Base-by-base conservation (phyloP, 352 stramenopile genomes). In the Stramenopiles sp. region DNA sequence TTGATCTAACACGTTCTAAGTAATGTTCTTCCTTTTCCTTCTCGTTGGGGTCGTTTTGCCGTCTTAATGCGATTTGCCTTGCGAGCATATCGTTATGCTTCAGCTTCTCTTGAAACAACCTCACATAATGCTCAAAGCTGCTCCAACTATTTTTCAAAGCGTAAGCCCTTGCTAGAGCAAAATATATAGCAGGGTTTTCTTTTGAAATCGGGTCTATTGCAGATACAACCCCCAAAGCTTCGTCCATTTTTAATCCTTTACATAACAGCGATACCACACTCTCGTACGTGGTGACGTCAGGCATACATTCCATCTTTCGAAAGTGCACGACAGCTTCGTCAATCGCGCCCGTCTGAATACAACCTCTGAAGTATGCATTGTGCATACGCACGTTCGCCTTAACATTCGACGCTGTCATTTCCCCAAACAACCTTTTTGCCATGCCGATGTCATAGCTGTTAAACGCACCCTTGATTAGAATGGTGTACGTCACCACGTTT, bases 331-430 rank as follows among this genome's bases (percentile, higher is more conserved):
- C 81, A 32, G 81, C 81, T 4, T 22, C 39, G 25, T 32, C 0
- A 8, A 83, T 75, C 30, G 30, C 80, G 39, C 82, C 82, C 0
- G 32, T 25, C 0, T 78, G 44, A 14, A 84, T 80, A 67, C 82
- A 84, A 0, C 80, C 82, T 29, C 83, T 81, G 0, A 85, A 67
- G 8, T 84, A 80, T 25, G 83, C 84, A 80, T 85, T 85, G 31
- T 78, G 39, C n/a, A 80, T 85, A 30, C 83, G 83, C 25, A 82
- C 29, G 67, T 85, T 85, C 0, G 80, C 44, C 0, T 22, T 71
- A 22, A 83, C 83, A 30, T 30, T 67, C 14, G 31, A 32, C 0
- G 67, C 30, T 71, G 82, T 80, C 82, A 84, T 84, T n/a, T 83
- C 80, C 22, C 55, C 22, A 22, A 71, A 71, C 27, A 71, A 25